Conservation (phyloP, 192 early-diverging fungal genomes). For the Cetraspora pellucida region DNA sequence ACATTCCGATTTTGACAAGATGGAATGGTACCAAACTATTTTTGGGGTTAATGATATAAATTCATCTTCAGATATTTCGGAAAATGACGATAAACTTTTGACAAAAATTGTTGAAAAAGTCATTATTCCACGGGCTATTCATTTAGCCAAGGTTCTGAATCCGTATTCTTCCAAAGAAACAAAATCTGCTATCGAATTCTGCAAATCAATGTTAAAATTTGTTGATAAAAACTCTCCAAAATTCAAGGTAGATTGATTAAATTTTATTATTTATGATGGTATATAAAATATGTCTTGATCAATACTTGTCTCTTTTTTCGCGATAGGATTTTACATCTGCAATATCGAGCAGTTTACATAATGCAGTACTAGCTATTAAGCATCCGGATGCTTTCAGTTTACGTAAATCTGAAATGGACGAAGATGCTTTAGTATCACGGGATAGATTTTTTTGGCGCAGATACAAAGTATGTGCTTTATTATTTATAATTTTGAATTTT, state of each 20-base stretch:
- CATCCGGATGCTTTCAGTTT: too few species aligned
- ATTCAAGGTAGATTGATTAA: conserved; percentile 5
- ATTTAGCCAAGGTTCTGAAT: conserved; percentile 3
- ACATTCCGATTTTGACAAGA: background rate
- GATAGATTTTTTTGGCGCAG: conserved; percentile 23
- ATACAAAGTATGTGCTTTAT: background rate
- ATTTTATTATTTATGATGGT: too few species aligned
- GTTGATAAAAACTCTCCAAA: conserved; percentile 9
- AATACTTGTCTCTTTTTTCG: too few species aligned
- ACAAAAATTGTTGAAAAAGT: conserved; percentile 26
- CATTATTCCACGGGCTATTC: background rate
- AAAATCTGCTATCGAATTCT: conserved; percentile 1
- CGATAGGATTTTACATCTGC: too few species aligned
- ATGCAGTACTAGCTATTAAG: too few species aligned
- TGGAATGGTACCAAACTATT: conserved; percentile 23
- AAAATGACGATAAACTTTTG: conserved; percentile 10
- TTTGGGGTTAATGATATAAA: background rate
- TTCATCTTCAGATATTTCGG: background rate
- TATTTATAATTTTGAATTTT: background rate
- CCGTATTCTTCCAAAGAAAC: conserved; percentile 11
- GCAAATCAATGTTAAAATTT: background rate
- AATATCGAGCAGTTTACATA: too few species aligned
- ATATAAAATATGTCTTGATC: too few species aligned
- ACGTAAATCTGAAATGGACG: background rate
- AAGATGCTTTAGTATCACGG: background rate